Evolutionary conservation across 2,329 filamentous ascomycete species (phyloP), one percentile per base, ranked within the genome.

Genomic region (Phoma sp.): DNA sequence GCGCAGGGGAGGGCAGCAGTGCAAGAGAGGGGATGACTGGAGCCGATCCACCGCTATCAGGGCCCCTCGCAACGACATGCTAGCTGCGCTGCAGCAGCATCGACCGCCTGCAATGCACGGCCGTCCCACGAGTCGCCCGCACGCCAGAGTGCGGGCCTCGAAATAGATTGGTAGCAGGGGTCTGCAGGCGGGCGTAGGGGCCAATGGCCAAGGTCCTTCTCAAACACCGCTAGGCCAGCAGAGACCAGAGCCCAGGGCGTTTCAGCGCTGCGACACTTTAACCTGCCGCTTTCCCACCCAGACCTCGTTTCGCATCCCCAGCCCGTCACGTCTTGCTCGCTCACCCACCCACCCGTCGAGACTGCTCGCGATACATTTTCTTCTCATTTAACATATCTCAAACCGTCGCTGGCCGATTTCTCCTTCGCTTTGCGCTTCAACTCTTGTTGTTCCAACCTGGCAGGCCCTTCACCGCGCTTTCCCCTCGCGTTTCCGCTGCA

Each of bases 241-340:
- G 41, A 46, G 52, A 47, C 47, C 52, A 56, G 52, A 51, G 47
- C 52, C 52, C 52, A 51, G 37, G 47, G 52, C 52, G 72, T 75
- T 74, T 74, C 72, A 74, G 61, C 61, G 61, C 69, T 73, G 71
- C 64, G 66, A 73, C 71, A 73, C 70, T 70, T 75, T 71, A 75
- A 73, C 68, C 63, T 66, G 66, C 70, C 66, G 61, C 65, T 70
- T 68, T 70, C 71, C 72, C 70, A 66, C 71, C 69, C 64, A 65
- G 65, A 64, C 68, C 66, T 65, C 68, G 71, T 74, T 73, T 74
- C 70, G 70, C 64, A 69, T 73, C 68, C 62, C 69, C 60, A 68
- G 52, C 47, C 52, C 52, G 52, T 51, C 52, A 56, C 52, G 65
- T 69, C 63, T 29, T 65, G 59, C 69, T 70, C 59, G 66, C 63